These are phyloP conservation scores for Pseudopyrenochaeta lycopersici DNA, from an alignment of 2,329 filamentous ascomycete genomes.

Conservation along the genomic window DNA sequence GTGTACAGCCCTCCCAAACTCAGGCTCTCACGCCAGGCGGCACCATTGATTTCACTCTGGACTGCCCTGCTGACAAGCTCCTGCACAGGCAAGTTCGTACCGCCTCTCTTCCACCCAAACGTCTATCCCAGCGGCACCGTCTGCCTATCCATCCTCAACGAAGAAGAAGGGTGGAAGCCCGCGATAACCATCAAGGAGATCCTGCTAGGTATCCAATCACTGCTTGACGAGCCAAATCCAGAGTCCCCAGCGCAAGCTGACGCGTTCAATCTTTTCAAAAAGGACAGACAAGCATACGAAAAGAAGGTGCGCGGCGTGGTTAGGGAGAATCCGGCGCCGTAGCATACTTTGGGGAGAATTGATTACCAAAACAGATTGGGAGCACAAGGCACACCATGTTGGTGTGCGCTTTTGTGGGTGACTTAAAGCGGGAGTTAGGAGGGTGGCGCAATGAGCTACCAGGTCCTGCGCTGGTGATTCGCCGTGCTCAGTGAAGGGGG, in stretches of 20 bases:
- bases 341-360: slow-evolving; percentile 6
- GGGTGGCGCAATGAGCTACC: background rate
- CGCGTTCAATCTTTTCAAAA: slow-evolving; percentile 96
- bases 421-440: background rate
- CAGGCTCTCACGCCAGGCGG: background rate
- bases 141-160: slow-evolving; percentile 95
- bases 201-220: slow-evolving; percentile 91
- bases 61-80: too few relatives aligned
- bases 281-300: slow-evolving; percentile 87
- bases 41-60: background rate
- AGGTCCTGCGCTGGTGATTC: background rate
- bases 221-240: slow-evolving; percentile 95
- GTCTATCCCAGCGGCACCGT: slow-evolving; percentile 98
- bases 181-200: slow-evolving; percentile 99
- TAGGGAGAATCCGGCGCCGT: slow-evolving; percentile 85
- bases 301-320: slow-evolving; percentile 87
- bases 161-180: slow-evolving; percentile 98
- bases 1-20: slow-evolving; percentile 68
- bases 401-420: background rate
- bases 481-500: background rate
- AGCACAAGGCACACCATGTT: background rate
- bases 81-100: slow-evolving; percentile 85
- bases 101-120: slow-evolving; percentile 96
- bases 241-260: slow-evolving; percentile 97
- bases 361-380: background rate